Evolutionary conservation across 179 eudicot genomes (phyloP), one percentile per base, ranked within the genome.

Genomic region (Monotropa hypopitys): DNA sequence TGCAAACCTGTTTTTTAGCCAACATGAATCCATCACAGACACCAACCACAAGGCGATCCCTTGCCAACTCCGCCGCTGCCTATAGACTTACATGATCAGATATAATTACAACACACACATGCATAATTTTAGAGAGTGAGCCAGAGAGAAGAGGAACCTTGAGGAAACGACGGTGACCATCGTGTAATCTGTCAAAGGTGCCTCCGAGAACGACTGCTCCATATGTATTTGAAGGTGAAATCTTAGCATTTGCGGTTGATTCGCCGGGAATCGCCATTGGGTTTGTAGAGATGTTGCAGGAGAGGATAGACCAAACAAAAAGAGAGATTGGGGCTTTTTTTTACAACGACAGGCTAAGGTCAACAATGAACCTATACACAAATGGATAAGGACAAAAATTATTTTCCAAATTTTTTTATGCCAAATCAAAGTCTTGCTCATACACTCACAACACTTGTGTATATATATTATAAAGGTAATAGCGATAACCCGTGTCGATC

Each of bases 161-260:
- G 79, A 94, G 96, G 75, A 94, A 92, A 56, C 81, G 97, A 78
- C 87, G 95, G 80, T 94, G 98, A 46, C 98, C 98, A 23, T 90
- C 88, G 69, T 94, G 98, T 66, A 94, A 88, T 2, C 98, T 97
- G 74, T 92, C 98, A 69, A 94, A 94, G 77, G 98, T 94, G 78
- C 98, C 98, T 16, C 98, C 97, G 18, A 94, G 85, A 65, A 94
- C 97, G 73, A 94, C 94, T 15, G 88, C 73, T 51, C 79, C 83
- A 75, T 82, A 90, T 2, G 90, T 85, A 80, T 90, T 79, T 10
- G 90, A 86, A 12, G 89, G 77, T 21, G 91, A 83, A n/a, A 82
- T 38, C 61, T 67, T 70, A 12, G 82, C 65, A 38, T 73, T 65
- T 18, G 74, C 51, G 23, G 66, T 16, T 42, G 62, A 63, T 26